Evolutionary conservation across 192 early-diverging fungal genomes (phyloP), one percentile per base, ranked within the genome.

Genomic region (Podila epicladia): DNA sequence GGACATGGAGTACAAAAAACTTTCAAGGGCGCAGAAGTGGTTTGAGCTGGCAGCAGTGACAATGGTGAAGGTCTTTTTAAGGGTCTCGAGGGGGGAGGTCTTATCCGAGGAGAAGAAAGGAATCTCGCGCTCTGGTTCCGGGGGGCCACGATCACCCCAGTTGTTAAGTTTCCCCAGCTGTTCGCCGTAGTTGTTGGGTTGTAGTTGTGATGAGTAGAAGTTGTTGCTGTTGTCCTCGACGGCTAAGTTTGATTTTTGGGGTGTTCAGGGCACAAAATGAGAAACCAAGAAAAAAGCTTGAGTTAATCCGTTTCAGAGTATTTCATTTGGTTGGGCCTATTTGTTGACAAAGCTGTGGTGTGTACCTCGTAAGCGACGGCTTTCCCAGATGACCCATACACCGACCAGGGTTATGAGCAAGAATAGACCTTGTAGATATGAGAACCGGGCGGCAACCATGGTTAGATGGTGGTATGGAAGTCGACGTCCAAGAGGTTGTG

Each of bases 21-120:
- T 77, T 33, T 86, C 85, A 26, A 89, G 66, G 4, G 86, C 78
- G 59, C 88, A 89, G 55, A 87, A 77, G 64, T 89, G 88, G 57
- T 89, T 89, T 12, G 78, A 65, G 35, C 82, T 85, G 26, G 85
- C 87, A 0, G 78, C 88, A 4, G 86, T 89, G 24, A 89, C 83
- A 53, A 89, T 87, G 0, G 88, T 89, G 33, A 83, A 86, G 57
- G 74, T 75, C 28, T 69, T 71, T 19, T 31, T 71, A 17, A 82
- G 28, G 32, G 8, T 65, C 19, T 73, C 77, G 7, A 80, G 67
- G 3, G 77, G 77, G 9, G 77, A 80, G 11, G 48, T 65, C 15
- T 32, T 55, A 31, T 69, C 66, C 9, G 53, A 41, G 13, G 63
- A 69, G 13, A 73, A 51, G 64, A 69, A 73, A 2, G 77, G 66